Percentiles rank a stretch among this genome's conserved stretches.
phyloP scores from a whole-genome alignment of 805 yeast species.

The Yarrowia phangngaensis region DNA sequence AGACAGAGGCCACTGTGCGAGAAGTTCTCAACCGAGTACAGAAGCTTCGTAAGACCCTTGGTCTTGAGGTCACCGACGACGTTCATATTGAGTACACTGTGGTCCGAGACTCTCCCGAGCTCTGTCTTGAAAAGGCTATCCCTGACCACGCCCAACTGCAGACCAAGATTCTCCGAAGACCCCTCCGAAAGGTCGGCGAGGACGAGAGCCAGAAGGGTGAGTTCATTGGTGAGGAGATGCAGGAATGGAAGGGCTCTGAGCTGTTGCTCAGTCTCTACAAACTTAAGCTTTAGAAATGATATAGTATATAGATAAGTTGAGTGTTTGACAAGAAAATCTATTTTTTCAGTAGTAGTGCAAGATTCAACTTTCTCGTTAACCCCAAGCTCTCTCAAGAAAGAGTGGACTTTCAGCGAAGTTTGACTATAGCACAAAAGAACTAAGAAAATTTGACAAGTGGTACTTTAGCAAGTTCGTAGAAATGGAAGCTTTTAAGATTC shows the following conservation, averaged over 20 bases:
- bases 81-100: conserved; percentile 78
- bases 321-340: background rate
- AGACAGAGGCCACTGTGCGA: conserved; percentile 93
- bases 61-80: conserved; percentile 92
- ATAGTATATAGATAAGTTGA: conserved; percentile 1
- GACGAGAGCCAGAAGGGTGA: conserved; percentile 42
- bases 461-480: too few species aligned
- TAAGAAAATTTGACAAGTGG: too few species aligned
- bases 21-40: conserved; percentile 96
- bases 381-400: too few species aligned
- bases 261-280: conserved; percentile 18
- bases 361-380: too few species aligned
- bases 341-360: background rate
- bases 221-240: conserved; percentile 84
- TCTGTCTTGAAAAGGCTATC: conserved; percentile 48
- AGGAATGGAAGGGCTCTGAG: conserved; percentile 42
- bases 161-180: conserved; percentile 70
- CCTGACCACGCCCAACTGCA: conserved; percentile 62
- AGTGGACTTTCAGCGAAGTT: too few species aligned
- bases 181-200: conserved; percentile 48
- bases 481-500: too few species aligned
- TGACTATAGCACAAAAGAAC: too few species aligned
- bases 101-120: conserved; percentile 50
- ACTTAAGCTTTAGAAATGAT: conserved; percentile 9
- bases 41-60: conserved; percentile 94